phyloP scores from a whole-genome alignment of 371 early-diverging fungal species.

The Haplosporangium sp. region DNA sequence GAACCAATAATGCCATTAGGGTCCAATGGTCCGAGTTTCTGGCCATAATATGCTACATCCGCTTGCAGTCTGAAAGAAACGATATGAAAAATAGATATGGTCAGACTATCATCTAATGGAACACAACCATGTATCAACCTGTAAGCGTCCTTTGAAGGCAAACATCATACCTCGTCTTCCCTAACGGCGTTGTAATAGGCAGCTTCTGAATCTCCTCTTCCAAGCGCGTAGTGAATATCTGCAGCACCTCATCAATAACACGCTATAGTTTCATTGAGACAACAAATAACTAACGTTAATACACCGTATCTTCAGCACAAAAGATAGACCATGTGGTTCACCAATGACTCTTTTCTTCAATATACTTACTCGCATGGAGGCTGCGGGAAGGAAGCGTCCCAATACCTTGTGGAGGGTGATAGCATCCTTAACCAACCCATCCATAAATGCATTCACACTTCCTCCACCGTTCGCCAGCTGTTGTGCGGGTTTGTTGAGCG shows the following conservation, averaged over 20 bases:
- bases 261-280: conserved; percentile 39
- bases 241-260: conserved; percentile 80
- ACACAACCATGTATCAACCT: no score
- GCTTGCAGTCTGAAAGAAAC: conserved; percentile 37
- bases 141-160: no score
- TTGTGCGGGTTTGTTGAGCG: conserved; percentile 49
- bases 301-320: no score
- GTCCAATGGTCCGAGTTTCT: conserved; percentile 42
- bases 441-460: conserved; percentile 75
- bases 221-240: conserved; percentile 77
- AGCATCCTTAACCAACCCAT: conserved; percentile 89
- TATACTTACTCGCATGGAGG: conserved; percentile 70
- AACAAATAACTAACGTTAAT: no score
- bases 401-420: conserved; percentile 91
- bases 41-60: conserved; percentile 44
- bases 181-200: conserved; percentile 75
- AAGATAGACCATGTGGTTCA: background rate
- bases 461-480: conserved; percentile 56
- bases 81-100: background rate
- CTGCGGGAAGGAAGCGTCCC: conserved; percentile 77
- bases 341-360: background rate
- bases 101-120: background rate
- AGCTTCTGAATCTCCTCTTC: conserved; percentile 77
- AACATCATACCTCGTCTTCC: conserved; percentile 73
- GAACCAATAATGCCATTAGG: conserved; percentile 45